These are phyloP conservation scores for Epichloe brachyelytri DNA, from an alignment of 2,329 filamentous ascomycete genomes.

Conservation along the genomic window DNA sequence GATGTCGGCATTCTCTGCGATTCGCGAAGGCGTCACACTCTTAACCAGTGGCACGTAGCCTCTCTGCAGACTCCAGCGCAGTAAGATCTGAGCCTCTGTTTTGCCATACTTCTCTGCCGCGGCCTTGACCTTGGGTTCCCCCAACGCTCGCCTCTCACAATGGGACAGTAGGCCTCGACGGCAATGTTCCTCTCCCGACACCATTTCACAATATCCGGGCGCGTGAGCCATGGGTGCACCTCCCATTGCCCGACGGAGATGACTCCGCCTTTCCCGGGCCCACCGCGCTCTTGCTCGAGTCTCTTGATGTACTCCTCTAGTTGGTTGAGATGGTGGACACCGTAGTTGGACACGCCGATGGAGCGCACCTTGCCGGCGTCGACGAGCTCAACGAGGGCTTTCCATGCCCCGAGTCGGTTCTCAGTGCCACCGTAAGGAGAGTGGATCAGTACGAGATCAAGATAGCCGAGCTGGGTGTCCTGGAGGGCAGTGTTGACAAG, in stretches of 20 bases:
- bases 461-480: slow-evolving; percentile 49
- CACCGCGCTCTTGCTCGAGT: slow-evolving; percentile 47
- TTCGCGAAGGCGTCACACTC: slow-evolving; percentile 54
- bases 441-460: slow-evolving; percentile 55
- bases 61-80: slow-evolving; percentile 75
- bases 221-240: slow-evolving; percentile 75
- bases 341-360: slow-evolving; percentile 54
- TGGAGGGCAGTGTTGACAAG: slow-evolving; percentile 51
- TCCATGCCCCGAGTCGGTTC: slow-evolving; percentile 46
- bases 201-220: slow-evolving; percentile 72
- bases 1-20: slow-evolving; percentile 47
- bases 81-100: slow-evolving; percentile 61
- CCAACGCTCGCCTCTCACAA: slow-evolving; percentile 55
- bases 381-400: slow-evolving; percentile 48
- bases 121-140: slow-evolving; percentile 52
- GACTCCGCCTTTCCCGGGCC: slow-evolving; percentile 52
- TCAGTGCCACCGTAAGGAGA: slow-evolving; percentile 44
- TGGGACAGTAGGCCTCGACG: slow-evolving; percentile 49
- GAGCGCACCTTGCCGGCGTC: slow-evolving; percentile 48
- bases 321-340: slow-evolving; percentile 49
- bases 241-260: slow-evolving; percentile 82
- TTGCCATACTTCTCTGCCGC: slow-evolving; percentile 62
- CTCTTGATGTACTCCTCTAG: slow-evolving; percentile 45
- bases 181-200: slow-evolving; percentile 49
- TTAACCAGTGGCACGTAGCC: slow-evolving; percentile 62